phyloP scores from a whole-genome alignment of 352 stramenopile species.

The Vaucheria bursata region DNA sequence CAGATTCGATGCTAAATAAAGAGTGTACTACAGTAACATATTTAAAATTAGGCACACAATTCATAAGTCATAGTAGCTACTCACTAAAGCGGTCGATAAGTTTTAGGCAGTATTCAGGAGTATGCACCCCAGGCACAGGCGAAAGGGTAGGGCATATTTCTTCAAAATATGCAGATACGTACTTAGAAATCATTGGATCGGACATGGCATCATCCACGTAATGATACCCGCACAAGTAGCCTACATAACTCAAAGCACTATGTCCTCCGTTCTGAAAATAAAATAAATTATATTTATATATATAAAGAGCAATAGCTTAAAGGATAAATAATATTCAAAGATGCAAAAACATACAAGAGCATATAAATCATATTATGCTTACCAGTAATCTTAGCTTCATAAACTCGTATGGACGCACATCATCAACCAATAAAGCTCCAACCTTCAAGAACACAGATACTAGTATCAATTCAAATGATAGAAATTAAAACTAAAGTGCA shows the following conservation, averaged over 20 bases:
- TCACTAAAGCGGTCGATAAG: slow-evolving; percentile 51
- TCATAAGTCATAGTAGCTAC: no score
- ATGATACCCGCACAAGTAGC: slow-evolving; percentile 48
- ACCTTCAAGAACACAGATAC: slow-evolving; percentile 20
- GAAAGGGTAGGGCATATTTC: slow-evolving; percentile 51
- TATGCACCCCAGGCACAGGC: slow-evolving; percentile 51
- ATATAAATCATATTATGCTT: no score
- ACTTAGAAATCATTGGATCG: slow-evolving; percentile 27
- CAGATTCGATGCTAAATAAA: no score
- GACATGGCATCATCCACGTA: slow-evolving; percentile 47
- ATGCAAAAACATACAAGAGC: no score
- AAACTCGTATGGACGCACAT: slow-evolving; percentile 52
- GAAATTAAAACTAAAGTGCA: neutral
- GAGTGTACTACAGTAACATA: no score
- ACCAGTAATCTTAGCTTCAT: slow-evolving; percentile 55
- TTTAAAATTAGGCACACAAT: no score
- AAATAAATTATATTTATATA: no score
- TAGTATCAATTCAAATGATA: neutral
- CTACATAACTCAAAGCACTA: slow-evolving; percentile 52
- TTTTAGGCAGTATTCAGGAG: slow-evolving; percentile 49
- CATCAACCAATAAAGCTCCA: slow-evolving; percentile 41
- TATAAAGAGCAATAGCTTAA: no score
- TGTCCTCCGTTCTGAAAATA: slow-evolving; percentile 50
- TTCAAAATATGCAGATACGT: slow-evolving; percentile 29
- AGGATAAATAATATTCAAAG: no score